A percentile compares a stretch with the other conserved stretches of the same genome.
phyloP scores from a whole-genome alignment of 2,329 filamentous ascomycete species.

The Trichoderma gracile region DNA sequence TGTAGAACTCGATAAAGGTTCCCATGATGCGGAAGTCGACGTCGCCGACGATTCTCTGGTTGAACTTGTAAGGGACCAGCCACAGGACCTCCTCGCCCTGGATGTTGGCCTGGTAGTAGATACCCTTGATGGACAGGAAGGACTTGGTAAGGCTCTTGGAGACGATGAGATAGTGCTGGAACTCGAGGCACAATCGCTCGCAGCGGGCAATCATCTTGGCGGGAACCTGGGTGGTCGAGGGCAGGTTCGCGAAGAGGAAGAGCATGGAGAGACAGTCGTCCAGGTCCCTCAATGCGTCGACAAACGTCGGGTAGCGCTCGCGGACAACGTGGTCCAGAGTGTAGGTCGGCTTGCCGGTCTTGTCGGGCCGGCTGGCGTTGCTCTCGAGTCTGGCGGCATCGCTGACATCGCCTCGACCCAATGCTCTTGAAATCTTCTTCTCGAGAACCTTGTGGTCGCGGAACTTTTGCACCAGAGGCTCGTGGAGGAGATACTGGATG shows the following conservation, averaged over 20 bases:
- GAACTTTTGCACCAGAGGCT: slow-evolving; percentile 91
- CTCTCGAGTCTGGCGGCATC: slow-evolving; percentile 84
- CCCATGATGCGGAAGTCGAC: slow-evolving; percentile 99
- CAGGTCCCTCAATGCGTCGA: slow-evolving; percentile 88
- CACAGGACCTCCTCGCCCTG: slow-evolving; percentile 96
- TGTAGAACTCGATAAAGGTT: slow-evolving; percentile 98
- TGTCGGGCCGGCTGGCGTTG: slow-evolving; percentile 85
- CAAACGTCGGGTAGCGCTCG: slow-evolving; percentile 96
- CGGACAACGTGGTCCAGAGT: slow-evolving; percentile 96
- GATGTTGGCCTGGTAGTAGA: slow-evolving; percentile 98
- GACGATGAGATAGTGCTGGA: slow-evolving; percentile 94
- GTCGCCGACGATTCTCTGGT: slow-evolving; percentile 89
- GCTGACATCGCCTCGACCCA: slow-evolving; percentile 86
- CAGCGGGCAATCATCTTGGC: slow-evolving; percentile 95
- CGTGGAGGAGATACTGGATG: slow-evolving; percentile 96
- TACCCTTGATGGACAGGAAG: slow-evolving; percentile 97
- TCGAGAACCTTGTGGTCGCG: slow-evolving; percentile 94
- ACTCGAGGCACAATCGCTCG: slow-evolving; percentile 90
- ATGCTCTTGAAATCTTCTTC: slow-evolving; percentile 93
- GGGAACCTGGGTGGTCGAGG: slow-evolving; percentile 83
- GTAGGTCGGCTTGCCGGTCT: slow-evolving; percentile 85
- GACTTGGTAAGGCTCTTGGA: slow-evolving; percentile 92
- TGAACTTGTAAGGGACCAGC: slow-evolving; percentile 97
- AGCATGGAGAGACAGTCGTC: slow-evolving; percentile 97
- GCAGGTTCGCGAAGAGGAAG: slow-evolving; percentile 95